Base-by-base conservation (phyloP, 345 rosid species). In the Heritiera littoralis region DNA sequence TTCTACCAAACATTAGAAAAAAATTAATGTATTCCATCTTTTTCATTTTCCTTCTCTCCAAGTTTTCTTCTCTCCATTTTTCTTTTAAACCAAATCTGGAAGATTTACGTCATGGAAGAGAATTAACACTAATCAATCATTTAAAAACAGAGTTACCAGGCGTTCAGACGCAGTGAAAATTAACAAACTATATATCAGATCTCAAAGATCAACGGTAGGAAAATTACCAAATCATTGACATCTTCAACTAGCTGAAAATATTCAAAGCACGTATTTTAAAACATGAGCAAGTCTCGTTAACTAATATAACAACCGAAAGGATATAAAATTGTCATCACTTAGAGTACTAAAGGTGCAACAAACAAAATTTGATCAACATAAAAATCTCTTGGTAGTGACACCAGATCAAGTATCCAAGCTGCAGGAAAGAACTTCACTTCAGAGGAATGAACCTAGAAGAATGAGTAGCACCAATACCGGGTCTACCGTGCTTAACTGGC, bases 381-480 rank as follows among this genome's bases (percentile, higher is more conserved):
- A n/a, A 77, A 13, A 77, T 49, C 32, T 9, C 38, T 51, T 18
- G n/a, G 30, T 4, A 11, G 55, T 18, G 54, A 77, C 65, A 69
- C 30, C 20, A 55, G 49, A 54, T 76, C 11, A 38, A 41, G 60
- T 8, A 13, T 52, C 68, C 59, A 12, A 32, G 35, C n/a, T 10
- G 56, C 78, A 23, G 72, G 54, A 9, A 51, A 52, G 41, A 23
- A 72, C 30, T 65, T 89, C 89, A 94, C 89, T 92, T 94, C 9
- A 94, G 97, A 70, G 97, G 97, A 81, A 94, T 94, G 88, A 94
- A 94, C 92, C 98, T 87, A 13, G 98, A 94, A 3, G 98, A 94
- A 80, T 94, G 98, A 77, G 98, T 94, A 74, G 98, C 98, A 86
- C 98, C 98, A 54, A 91, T 86, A 83, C 98, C 97, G 15, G 96